Evolutionary conservation across 2,329 filamentous ascomycete species (phyloP).

Genomic region (Neopestalotiopsis sp.): DNA sequence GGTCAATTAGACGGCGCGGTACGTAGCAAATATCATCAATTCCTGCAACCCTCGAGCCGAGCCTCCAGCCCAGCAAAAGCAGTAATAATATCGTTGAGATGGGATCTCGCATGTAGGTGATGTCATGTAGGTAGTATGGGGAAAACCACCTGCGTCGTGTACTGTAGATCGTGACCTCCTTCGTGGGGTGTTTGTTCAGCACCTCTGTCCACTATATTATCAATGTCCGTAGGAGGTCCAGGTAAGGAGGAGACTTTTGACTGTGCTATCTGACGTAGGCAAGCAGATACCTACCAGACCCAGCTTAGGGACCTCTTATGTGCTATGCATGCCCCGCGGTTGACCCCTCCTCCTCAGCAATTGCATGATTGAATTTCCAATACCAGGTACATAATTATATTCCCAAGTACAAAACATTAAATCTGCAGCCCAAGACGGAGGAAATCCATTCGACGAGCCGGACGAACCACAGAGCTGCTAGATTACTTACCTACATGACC

Average conservation of each 20-base stretch:
- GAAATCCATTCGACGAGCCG: not conserved
- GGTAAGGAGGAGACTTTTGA: not conserved
- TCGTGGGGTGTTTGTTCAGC: not conserved
- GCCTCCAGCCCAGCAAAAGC: not conserved
- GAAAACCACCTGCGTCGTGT: not conserved
- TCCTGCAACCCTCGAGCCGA: not conserved
- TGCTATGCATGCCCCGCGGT: not conserved
- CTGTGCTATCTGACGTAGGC: not conserved
- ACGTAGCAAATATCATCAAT: not conserved
- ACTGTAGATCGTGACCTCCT: not conserved
- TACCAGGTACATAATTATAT: not conserved
- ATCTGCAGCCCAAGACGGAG: constrained; percentile 3
- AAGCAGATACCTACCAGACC: not conserved
- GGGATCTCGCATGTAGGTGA: not conserved
- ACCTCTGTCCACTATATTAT: not conserved
- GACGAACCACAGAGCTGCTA: not conserved
- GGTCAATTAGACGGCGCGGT: not conserved
- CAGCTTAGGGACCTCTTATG: not conserved
- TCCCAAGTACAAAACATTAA: not conserved
- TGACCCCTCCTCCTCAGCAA: not conserved
- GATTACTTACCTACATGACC: not conserved
- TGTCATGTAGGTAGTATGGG: not conserved
- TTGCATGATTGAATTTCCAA: not conserved
- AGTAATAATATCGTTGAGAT: not conserved
- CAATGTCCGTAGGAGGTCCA: not conserved